A percentile compares a stretch with the other conserved stretches of the same genome.
Conservation (phyloP, 305 asterid species). For the Fraxinus sp. region DNA sequence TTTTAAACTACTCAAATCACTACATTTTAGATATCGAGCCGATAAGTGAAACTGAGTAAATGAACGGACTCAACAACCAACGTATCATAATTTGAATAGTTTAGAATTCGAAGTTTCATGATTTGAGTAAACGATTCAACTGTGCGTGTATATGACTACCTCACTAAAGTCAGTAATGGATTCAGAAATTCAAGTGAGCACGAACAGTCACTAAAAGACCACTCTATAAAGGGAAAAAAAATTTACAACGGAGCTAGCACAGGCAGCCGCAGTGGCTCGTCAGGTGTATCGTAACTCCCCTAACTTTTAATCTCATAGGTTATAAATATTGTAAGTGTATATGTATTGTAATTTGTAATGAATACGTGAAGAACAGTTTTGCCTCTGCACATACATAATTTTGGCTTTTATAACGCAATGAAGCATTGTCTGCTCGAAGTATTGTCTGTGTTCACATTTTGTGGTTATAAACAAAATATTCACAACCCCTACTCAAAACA, state of each 20-base stretch:
- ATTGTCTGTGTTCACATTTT: neutral
- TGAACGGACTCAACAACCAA: neutral
- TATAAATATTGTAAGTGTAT: neutral
- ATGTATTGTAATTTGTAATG: neutral
- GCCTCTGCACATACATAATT: neutral
- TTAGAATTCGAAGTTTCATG: neutral
- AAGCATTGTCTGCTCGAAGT: neutral
- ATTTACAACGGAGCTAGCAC: too few relatives aligned
- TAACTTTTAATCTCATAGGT: neutral
- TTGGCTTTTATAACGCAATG: neutral
- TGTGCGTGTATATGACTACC: too few relatives aligned
- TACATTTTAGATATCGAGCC: neutral
- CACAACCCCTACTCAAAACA: neutral
- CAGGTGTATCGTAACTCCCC: neutral
- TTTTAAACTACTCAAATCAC: neutral
- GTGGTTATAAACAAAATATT: neutral
- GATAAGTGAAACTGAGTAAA: neutral
- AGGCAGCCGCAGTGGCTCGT: neutral
- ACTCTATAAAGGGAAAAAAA: neutral
- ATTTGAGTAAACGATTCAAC: too few relatives aligned
- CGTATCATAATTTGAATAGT: neutral
- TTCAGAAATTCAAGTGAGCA: neutral
- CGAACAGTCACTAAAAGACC: fast-evolving
- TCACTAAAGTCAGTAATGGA: too few relatives aligned
- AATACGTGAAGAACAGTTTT: neutral